These are phyloP conservation scores for Picochlorum sp. DNA, from an alignment of 139 green algal genomes.

Conservation along the genomic window DNA sequence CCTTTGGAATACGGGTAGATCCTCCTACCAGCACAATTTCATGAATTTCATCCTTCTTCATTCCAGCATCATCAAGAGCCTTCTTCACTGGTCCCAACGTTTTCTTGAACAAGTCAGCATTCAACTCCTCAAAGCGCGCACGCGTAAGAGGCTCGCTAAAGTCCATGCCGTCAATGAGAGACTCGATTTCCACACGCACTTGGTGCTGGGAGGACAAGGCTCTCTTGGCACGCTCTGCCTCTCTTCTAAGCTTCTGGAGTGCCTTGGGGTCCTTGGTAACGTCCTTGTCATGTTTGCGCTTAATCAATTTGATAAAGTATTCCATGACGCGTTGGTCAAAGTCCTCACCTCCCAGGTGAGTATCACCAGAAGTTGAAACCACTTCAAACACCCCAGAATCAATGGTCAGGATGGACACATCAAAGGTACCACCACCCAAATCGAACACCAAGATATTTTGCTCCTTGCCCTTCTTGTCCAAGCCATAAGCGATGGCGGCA, in stretches of 20 bases:
- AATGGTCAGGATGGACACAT: slow-evolving; percentile 98
- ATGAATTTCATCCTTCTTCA: slow-evolving; percentile 84
- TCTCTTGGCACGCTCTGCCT: slow-evolving; percentile 96
- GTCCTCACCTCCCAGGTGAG: slow-evolving; percentile 95
- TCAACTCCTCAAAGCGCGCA: slow-evolving; percentile 98
- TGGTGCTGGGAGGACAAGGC: slow-evolving; percentile 89
- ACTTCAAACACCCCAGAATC: slow-evolving; percentile 96
- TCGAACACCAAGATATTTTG: slow-evolving; percentile 99
- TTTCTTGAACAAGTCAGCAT: slow-evolving; percentile 97
- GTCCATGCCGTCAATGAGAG: slow-evolving; percentile 87
- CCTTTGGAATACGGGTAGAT: slow-evolving; percentile 89
- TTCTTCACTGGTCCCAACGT: slow-evolving; percentile 92
- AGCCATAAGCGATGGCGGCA: slow-evolving; percentile 90
- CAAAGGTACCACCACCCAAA: slow-evolving; percentile 96
- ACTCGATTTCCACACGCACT: slow-evolving; percentile 96
- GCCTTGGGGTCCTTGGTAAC: slow-evolving; percentile 81
- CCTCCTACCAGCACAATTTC: slow-evolving; percentile 96
- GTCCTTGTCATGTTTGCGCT: slow-evolving; percentile 93
- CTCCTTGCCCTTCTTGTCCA: slow-evolving; percentile 82
- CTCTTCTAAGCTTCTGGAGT: slow-evolving; percentile 89
- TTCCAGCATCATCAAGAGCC: slow-evolving; percentile 85
- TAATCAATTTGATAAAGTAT: slow-evolving; percentile 99
- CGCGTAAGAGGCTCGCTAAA: slow-evolving; percentile 94
- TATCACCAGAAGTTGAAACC: slow-evolving; percentile 90
- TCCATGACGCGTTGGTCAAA: slow-evolving; percentile 98